Evolutionary conservation across 805 yeast genomes (phyloP), one percentile per base, ranked within the genome.

Genomic region (Brettanomyces custersianus): DNA sequence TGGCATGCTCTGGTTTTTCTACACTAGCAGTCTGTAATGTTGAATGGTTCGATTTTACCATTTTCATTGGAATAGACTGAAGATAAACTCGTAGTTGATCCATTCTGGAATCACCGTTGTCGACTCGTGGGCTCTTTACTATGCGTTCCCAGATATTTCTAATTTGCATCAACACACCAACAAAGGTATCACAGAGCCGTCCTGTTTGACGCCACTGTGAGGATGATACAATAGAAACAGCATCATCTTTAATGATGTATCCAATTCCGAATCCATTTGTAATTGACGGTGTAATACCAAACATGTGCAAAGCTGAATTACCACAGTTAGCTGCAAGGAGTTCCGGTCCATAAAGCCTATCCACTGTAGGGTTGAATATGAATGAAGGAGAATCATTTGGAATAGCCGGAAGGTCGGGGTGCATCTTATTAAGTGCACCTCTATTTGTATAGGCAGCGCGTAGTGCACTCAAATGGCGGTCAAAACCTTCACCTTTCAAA

Each of bases 391-490:
- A 42, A 7, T 36, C 39, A 11, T 31, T 11, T 13, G 42, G 39
- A 12, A 44, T 57, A 4, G 39, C 43, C 4, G 67, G 65, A 22
- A 67, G 53, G 35, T 63, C 60, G 4, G 70, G 65, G 40, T 72
- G 68, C n/a, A 72, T 32, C 10, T 54, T 48, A 45, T 68, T 67
- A 42, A 77, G 58, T 9, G 59, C 45, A 5, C 70, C 72, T 28
- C 66, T 58, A 46, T 69, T 72, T 22, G 70, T 60, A 34, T 70
- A 74, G 2, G 73, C 66, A 24, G 78, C 75, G 31, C 74, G 65
- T 31, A 82, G 57, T 0, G 87, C 79, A 44, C 72, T 71, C 44
- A 79, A 62, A 57, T 82, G 90, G 43, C 85, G 68, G 51, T 80
- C 88, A 51, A 77, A 82, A 2, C 90, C 87, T 33, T 60, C 51